These are phyloP conservation scores for Stephania cephalantha DNA, from an alignment of 164 flowering plant genomes.

Conservation along the genomic window DNA sequence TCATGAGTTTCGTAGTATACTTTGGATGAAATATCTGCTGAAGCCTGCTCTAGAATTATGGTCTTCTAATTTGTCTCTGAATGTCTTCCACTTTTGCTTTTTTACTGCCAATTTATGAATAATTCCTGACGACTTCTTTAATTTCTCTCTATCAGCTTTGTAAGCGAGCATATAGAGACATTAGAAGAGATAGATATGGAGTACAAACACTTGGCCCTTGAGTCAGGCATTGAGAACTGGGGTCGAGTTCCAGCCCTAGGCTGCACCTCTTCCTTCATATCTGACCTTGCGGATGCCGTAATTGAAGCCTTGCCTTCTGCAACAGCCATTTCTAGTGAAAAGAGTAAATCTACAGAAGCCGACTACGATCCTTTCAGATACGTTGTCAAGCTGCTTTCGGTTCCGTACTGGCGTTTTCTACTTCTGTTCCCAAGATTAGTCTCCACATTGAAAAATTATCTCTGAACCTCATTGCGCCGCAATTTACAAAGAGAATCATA, in stretches of 20 bases:
- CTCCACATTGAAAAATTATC: conserved; percentile 35
- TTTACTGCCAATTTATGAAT: neutral
- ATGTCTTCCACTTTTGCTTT: neutral
- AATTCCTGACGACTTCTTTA: neutral
- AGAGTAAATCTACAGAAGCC: conserved; percentile 22
- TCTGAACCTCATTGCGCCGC: conserved; percentile 6
- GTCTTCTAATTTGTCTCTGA: neutral
- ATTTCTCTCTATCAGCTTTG: conserved; percentile 56
- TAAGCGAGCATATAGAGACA: conserved; percentile 98
- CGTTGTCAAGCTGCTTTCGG: conserved; percentile 62
- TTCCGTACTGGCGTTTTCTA: conserved; percentile 65
- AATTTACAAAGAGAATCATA: neutral
- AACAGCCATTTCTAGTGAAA: conserved; percentile 40
- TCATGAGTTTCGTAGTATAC: no score
- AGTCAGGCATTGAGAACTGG: conserved; percentile 94
- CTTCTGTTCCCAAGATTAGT: conserved; percentile 58
- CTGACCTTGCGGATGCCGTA: conserved; percentile 92
- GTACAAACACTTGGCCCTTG: conserved; percentile 85
- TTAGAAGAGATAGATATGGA: conserved; percentile 99
- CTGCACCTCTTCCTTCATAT: conserved; percentile 71
- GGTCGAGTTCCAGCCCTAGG: conserved; percentile 91
- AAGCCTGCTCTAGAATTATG: no score
- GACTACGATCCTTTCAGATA: conserved; percentile 39
- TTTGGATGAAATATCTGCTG: no score
- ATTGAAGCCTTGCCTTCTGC: conserved; percentile 87